Percentiles rank a stretch among this genome's conserved stretches.
phyloP scores from a whole-genome alignment of 257 asterid species.

The Nicotiana sylvestris region DNA sequence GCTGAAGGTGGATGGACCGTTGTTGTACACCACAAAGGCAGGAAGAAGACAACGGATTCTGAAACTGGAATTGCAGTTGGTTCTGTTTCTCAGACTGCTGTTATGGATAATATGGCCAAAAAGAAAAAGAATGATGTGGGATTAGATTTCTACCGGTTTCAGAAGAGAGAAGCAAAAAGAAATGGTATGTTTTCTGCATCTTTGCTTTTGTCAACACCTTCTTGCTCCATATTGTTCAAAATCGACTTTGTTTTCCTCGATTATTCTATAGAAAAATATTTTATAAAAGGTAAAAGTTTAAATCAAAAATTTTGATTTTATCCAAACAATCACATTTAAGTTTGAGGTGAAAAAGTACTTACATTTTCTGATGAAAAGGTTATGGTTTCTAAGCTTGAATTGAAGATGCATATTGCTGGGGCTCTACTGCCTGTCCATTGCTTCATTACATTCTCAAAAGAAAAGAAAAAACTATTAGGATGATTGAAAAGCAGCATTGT shows the following conservation, averaged over 20 bases:
- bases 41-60: conserved; percentile 83
- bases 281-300: not conserved
- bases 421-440: too few species aligned
- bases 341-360: not conserved
- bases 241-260: not conserved
- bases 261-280: not conserved
- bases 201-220: not conserved
- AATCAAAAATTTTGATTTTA: not conserved
- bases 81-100: conserved; percentile 88
- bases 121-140: conserved; percentile 70
- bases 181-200: conserved; percentile 46
- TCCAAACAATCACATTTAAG: not conserved
- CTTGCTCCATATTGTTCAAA: not conserved
- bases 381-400: not conserved
- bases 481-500: not conserved
- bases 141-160: conserved; percentile 76
- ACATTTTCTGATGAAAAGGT: not conserved
- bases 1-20: conserved; percentile 98
- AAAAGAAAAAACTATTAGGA: not conserved
- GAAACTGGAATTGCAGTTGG: conserved; percentile 87
- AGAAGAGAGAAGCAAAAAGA: conserved; percentile 80
- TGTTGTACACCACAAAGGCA: conserved; percentile 86
- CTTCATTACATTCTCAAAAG: too few species aligned
- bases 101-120: conserved; percentile 54
- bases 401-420: not conserved